Conservation (phyloP, 2,329 filamentous ascomycete species). For the Nigrospora sphaerica region DNA sequence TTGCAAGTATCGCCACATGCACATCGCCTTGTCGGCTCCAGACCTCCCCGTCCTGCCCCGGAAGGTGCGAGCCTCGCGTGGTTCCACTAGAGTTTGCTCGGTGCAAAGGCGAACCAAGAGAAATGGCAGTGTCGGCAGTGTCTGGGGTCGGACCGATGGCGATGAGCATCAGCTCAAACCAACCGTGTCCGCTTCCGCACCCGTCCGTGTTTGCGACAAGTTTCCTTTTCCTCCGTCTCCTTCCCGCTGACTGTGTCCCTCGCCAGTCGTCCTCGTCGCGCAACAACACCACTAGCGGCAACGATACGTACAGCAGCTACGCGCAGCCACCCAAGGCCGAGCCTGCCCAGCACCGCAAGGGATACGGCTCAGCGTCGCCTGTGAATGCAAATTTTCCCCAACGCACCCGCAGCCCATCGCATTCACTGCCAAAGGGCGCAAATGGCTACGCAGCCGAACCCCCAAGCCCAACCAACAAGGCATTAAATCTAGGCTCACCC, state of each 20-base stretch:
- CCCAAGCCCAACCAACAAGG: constrained; percentile 20
- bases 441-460: constrained; percentile 12
- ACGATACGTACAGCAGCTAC: constrained; percentile 41
- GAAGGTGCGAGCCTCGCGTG: not conserved
- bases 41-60: not conserved
- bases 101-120: constrained; percentile 6
- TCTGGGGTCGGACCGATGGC: not conserved
- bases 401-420: constrained; percentile 21
- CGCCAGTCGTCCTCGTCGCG: constrained; percentile 29
- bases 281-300: constrained; percentile 35
- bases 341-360: constrained; percentile 28
- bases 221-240: constrained; percentile 3
- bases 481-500: constrained; percentile 20
- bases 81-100: constrained; percentile 3
- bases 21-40: no score
- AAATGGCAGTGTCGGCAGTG: constrained; percentile 2
- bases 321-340: constrained; percentile 26
- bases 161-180: not conserved
- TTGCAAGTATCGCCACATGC: no score
- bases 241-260: constrained; percentile 7
- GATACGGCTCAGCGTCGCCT: constrained; percentile 21
- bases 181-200: not conserved
- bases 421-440: constrained; percentile 25
- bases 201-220: not conserved
- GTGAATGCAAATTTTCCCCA: constrained; percentile 18